Conservation (phyloP, 192 early-diverging fungal species). For the Piromyces finnis region DNA sequence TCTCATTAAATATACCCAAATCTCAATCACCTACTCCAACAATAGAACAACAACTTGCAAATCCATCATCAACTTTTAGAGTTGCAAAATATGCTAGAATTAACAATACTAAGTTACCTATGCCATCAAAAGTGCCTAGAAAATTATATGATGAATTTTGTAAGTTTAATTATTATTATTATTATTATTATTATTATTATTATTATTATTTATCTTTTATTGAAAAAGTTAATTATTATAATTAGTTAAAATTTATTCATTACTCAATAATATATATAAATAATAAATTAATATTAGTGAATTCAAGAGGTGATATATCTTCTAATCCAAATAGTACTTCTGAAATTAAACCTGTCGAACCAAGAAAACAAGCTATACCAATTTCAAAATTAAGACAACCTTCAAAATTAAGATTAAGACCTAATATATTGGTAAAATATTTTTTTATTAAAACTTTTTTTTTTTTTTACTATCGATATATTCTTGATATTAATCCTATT, state of each 20-base stretch:
- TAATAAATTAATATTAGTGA: not conserved
- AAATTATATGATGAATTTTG: not conserved
- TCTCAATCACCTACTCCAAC: not conserved
- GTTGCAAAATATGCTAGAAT: not conserved
- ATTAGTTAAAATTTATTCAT: too few relatives aligned
- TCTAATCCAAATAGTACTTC: not conserved
- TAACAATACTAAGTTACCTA: not conserved
- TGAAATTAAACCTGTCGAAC: not conserved
- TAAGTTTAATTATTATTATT: not conserved
- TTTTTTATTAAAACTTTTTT: not conserved
- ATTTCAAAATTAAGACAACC: not conserved
- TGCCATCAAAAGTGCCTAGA: not conserved
- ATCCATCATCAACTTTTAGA: not conserved
- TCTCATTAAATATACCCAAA: not conserved
- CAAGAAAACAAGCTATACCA: not conserved
- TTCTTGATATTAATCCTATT: too few relatives aligned
- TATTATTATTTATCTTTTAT: too few relatives aligned
- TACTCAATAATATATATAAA: too few relatives aligned
- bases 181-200: too few relatives aligned
- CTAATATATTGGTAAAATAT: not conserved
- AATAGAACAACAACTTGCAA: not conserved
- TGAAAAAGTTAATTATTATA: too few relatives aligned
- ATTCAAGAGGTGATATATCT: not conserved
- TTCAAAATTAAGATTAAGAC: not conserved
- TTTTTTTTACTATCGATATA: too few relatives aligned